Percentiles rank a stretch among this genome's conserved stretches.
phyloP scores from a whole-genome alignment of 2,329 filamentous ascomycete species.

The Fusarium clavum region DNA sequence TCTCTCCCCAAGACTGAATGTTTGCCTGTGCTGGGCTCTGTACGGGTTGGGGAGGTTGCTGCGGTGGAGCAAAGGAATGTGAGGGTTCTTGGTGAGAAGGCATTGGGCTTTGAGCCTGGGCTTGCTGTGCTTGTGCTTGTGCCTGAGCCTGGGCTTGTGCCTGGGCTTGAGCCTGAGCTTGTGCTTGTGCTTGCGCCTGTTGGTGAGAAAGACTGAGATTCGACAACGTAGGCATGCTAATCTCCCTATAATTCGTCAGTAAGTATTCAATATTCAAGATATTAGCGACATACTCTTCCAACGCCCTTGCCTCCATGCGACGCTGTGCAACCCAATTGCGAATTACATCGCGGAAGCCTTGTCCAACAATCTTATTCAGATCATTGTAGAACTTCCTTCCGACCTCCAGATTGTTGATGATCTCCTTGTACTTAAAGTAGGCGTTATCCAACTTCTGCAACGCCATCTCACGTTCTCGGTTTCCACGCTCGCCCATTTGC shows the following conservation, averaged over 20 bases:
- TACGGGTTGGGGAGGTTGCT: conserved; percentile 38
- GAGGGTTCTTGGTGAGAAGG: conserved; percentile 24
- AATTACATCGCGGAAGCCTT: conserved; percentile 80
- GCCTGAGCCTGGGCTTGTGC: conserved; percentile 24
- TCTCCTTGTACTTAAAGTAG: conserved; percentile 96
- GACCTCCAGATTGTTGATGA: conserved; percentile 89
- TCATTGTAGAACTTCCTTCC: conserved; percentile 98
- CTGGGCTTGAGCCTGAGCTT: neutral
- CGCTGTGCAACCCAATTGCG: conserved; percentile 84
- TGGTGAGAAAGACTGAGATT: conserved; percentile 55
- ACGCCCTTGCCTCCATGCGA: conserved; percentile 79
- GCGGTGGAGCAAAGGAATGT: conserved; percentile 27
- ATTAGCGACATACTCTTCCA: conserved; percentile 73
- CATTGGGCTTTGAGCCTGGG: conserved; percentile 32
- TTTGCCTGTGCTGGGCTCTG: conserved; percentile 58
- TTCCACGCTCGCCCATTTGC: conserved; percentile 69
- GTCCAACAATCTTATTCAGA: conserved; percentile 84
- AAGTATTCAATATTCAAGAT: neutral
- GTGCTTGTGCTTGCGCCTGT: conserved; percentile 33
- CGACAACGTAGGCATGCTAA: conserved; percentile 64
- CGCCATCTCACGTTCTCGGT: conserved; percentile 83
- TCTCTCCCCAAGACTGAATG: conserved; percentile 69
- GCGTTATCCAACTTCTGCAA: conserved; percentile 90
- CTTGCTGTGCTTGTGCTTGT: conserved; percentile 26
- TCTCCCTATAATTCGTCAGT: conserved; percentile 54